Evolutionary conservation across 352 stramenopile genomes (phyloP), one percentile per base, ranked within the genome.

Genomic region (Halophytophthora batemanensis): DNA sequence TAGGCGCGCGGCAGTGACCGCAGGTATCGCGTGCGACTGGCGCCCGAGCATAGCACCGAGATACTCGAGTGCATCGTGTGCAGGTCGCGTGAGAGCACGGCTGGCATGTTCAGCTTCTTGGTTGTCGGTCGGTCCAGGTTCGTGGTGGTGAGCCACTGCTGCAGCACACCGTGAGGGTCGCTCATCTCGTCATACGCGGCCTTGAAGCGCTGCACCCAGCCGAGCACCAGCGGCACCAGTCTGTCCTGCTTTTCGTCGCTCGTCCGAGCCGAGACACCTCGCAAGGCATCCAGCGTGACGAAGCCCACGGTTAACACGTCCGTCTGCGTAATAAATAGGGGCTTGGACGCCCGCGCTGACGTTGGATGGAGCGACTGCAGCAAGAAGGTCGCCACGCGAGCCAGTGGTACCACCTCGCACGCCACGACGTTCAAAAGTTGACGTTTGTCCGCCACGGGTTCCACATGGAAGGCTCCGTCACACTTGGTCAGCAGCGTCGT

Each of bases 61-160:
- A 94, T 74, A 22, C 76, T 82, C 25, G 79, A 87, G 52, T 91
- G 76, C 46, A 89, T 81, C 13, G 79, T 90, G 50, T 91, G 78
- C 50, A 94, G 56, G 39, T 94, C 84, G 11, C 81, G 73, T 4
- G 58, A 64, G 12, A 90, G 36, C 15, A 92, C 69, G 0, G 49
- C 61, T 19, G 73, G 42, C 22, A 84, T 63, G 17, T 36, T 61
- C 6, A 85, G 46, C 25, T 61, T 67, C 17, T 50, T 38, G 3
- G 45, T 23, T 6, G 50, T 42, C 2, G 64, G 53, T 19, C 62
- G 59, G 50, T 81, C 66, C 1, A 66, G 47, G 48, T 90, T 92
- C 23, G 71, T 69, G n/a, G 50, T 82, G 7, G 74, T 77, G 25
- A 90, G 77, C 84, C 84, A 93, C 52, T 93, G 84, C 53, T 75